Evolutionary conservation across 2,329 filamentous ascomycete genomes (phyloP), one percentile per base, ranked within the genome.

Genomic region (Aspergillus uvarum): DNA sequence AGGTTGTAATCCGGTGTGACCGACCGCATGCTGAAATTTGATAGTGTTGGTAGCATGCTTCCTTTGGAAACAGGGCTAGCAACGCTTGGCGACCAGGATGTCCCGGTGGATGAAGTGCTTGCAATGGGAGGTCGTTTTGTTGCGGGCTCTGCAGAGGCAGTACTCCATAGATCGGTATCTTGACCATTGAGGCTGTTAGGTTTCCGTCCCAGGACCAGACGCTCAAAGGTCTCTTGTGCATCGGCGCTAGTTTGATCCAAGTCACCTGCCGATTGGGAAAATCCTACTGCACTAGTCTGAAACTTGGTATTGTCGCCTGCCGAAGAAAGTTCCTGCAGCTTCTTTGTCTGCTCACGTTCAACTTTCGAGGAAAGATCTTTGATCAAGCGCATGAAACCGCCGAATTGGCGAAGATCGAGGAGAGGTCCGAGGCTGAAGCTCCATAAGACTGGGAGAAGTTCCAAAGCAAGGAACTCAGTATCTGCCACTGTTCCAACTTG

Each of bases 391-490:
- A 98, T 97, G 74, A 96, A 98, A 0, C 85, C 81, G 72, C 92
- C 89, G 72, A 99, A 99, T 73, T 94, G 94, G 61, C 89, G 83
- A 7, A 98, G 82, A 68, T 96, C 89, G 5, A 99, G 85, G 31
- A 99, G 79, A 0, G 95, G 95, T 0, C 95, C 95, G 3, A 99
- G 81, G 70, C 89, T 92, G 86, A 98, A 97, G 65, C 79, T 86
- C 95, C 95, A 99, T 1, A 99, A 80, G 10, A 96, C 85, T 0
- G 95, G 95, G 11, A 99, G 80, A 16, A 96, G 87, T 58, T 98
- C 94, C 79, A 95, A 87, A 12, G 95, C 95, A 22, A 97, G 85
- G 71, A 96, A 98, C 49, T 97, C 95, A 2, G 89, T 85, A 71
- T 98, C 95, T 4, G 90, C 93, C 21, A 89, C 83, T 53, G 86